phyloP scores from a whole-genome alignment of 139 green algal genomes.

The Coccomyxa sp. region DNA sequence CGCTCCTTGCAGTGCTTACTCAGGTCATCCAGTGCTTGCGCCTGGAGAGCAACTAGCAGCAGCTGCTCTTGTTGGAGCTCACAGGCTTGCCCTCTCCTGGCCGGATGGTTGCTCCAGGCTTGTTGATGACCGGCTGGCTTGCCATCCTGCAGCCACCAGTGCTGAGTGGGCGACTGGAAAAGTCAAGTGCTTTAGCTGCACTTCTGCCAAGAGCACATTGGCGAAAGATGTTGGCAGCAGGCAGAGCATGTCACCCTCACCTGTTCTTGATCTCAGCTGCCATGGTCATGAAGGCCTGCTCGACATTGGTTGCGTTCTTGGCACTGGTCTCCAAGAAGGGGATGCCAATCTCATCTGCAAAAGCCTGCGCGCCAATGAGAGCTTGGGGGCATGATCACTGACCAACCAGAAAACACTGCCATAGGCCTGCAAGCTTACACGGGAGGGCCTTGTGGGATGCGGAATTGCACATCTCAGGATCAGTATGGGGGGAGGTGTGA shows the following conservation, averaged over 20 bases:
- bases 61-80: conserved; percentile 64
- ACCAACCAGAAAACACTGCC: neutral
- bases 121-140: conserved; percentile 72
- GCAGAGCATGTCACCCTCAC: conserved; percentile 7
- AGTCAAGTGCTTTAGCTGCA: no score
- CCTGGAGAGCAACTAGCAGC: conserved; percentile 76
- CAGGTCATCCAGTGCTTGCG: no score
- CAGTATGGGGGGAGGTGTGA: no score
- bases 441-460: no score
- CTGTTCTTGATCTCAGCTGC: conserved; percentile 99
- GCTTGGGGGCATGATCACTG: no score
- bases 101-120: conserved; percentile 65
- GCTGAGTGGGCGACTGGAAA: neutral
- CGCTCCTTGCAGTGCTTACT: no score
- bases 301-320: conserved; percentile 98
- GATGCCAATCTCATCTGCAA: conserved; percentile 98
- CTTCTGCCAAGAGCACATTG: neutral
- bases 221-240: neutral
- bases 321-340: conserved; percentile 98
- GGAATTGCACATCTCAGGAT: no score
- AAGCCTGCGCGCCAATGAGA: conserved; percentile 68
- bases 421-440: no score
- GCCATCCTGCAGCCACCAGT: conserved; percentile 80
- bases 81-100: conserved; percentile 81
- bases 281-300: conserved; percentile 99